These are phyloP conservation scores for Leptographium galeiforme DNA, from an alignment of 2,329 filamentous ascomycete species.

Conservation along the genomic window DNA sequence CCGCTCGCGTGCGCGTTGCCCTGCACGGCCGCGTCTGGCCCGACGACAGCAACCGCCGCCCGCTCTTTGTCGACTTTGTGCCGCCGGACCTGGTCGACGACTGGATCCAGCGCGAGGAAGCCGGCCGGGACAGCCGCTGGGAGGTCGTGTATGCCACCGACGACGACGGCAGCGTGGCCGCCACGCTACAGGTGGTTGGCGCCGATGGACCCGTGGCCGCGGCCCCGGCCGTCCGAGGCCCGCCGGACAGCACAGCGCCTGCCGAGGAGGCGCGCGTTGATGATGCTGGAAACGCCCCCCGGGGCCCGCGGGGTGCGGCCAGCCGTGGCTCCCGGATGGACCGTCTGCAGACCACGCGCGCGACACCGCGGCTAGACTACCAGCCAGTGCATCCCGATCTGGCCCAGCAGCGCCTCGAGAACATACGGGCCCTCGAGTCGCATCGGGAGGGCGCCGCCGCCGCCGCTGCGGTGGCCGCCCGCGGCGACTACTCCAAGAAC, in stretches of 20 bases:
- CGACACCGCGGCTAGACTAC: conserved; percentile 29
- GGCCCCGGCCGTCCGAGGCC: conserved; percentile 11
- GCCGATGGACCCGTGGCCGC: conserved; percentile 11
- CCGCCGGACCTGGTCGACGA: conserved; percentile 57
- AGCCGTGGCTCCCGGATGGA: background rate
- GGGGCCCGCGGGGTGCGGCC: conserved; percentile 14
- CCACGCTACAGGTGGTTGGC: conserved; percentile 38
- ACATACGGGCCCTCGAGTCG: conserved; percentile 23
- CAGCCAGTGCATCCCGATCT: conserved; percentile 51
- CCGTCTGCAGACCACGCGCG: conserved; percentile 20
- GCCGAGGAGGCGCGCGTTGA: conserved; percentile 9
- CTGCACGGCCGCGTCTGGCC: conserved; percentile 78
- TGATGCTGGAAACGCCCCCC: conserved; percentile 20
- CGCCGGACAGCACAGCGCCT: background rate
- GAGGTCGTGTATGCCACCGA: conserved; percentile 57
- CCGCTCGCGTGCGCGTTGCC: conserved; percentile 59
- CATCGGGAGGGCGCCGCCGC: background rate
- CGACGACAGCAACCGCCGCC: conserved; percentile 69
- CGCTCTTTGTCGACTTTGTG: conserved; percentile 80
- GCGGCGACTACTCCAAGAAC: conserved; percentile 25
- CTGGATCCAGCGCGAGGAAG: conserved; percentile 62
- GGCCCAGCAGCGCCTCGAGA: conserved; percentile 49
- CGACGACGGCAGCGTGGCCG: conserved; percentile 36
- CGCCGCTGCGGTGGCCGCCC: background rate
- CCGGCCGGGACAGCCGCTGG: conserved; percentile 36